Evolutionary conservation across 108 stramenopile genomes (phyloP).

Genomic region (Schizochytrium sp.): DNA sequence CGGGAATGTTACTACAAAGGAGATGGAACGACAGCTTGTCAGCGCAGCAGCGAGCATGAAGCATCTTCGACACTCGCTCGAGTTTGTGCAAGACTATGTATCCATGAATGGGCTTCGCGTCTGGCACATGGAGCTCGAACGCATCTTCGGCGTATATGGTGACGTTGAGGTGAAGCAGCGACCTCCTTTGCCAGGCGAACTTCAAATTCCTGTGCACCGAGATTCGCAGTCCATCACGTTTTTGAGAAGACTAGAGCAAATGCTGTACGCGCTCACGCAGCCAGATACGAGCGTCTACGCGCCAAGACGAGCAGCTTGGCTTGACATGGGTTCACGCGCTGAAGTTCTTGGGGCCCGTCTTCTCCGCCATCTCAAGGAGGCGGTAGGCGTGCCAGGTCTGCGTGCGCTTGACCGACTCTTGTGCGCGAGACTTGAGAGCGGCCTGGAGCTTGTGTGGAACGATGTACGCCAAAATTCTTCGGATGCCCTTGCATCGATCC

Average conservation of each 20-base stretch:
- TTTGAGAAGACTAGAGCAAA: conserved; percentile 44
- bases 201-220: background rate
- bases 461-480: background rate
- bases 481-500: background rate
- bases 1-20: background rate
- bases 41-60: conserved; percentile 35
- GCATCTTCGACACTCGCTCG: conserved; percentile 38
- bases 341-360: background rate
- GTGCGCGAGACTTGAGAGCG: background rate
- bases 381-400: conserved; percentile 52
- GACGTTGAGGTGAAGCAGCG: conserved; percentile 50
- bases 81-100: conserved; percentile 59
- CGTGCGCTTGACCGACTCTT: conserved; percentile 50
- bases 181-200: background rate
- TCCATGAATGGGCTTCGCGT: conserved; percentile 50
- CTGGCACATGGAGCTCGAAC: conserved; percentile 52
- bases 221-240: conserved; percentile 36
- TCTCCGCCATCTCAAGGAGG: background rate
- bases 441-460: background rate
- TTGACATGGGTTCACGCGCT: background rate
- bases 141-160: conserved; percentile 47
- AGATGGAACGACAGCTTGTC: background rate
- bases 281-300: conserved; percentile 44
- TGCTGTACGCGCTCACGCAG: conserved; percentile 46
- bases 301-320: conserved; percentile 27